Conservation (phyloP, 2,329 filamentous ascomycete genomes). For the Thermoascus crustaceus region DNA sequence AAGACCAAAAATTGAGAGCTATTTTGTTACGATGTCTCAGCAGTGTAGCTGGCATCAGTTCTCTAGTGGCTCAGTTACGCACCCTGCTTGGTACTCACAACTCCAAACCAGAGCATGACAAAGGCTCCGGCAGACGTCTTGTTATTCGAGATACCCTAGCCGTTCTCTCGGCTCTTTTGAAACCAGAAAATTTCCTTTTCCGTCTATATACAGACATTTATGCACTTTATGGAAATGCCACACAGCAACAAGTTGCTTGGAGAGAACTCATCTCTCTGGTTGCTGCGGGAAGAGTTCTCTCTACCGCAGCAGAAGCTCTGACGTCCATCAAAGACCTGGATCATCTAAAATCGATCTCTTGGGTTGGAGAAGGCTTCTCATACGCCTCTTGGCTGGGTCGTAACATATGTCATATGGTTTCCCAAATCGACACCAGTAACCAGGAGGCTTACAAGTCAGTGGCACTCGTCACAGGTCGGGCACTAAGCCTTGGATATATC, state of each 20-base stretch:
- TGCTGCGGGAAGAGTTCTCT: slow-evolving; percentile 53
- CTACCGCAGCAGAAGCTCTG: slow-evolving; percentile 49
- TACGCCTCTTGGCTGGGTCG: slow-evolving; percentile 66
- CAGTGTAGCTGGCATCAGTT: slow-evolving; percentile 69
- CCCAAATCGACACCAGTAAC: slow-evolving; percentile 33
- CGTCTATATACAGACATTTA: slow-evolving; percentile 41
- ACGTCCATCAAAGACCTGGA: slow-evolving; percentile 26
- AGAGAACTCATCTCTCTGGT: slow-evolving; percentile 53
- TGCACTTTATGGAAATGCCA: slow-evolving; percentile 29
- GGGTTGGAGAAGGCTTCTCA: slow-evolving; percentile 56
- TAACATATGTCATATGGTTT: slow-evolving; percentile 46
- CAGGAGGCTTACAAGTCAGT: slow-evolving; percentile 24
- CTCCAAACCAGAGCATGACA: slow-evolving; percentile 17
- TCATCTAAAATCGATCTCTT: slow-evolving; percentile 31
- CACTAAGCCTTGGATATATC: slow-evolving; percentile 63
- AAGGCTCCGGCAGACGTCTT: slow-evolving; percentile 26
- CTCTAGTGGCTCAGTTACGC: slow-evolving; percentile 62
- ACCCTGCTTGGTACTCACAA: slow-evolving; percentile 41
- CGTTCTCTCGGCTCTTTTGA: slow-evolving; percentile 35
- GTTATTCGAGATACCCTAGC: slow-evolving; percentile 28
- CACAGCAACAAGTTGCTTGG: slow-evolving; percentile 50
- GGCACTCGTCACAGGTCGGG: slow-evolving; percentile 46
- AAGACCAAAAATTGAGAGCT: slow-evolving; percentile 25
- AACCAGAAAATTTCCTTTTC: slow-evolving; percentile 34
- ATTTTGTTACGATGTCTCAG: slow-evolving; percentile 56